phyloP scores from a whole-genome alignment of 2,329 filamentous ascomycete genomes.

The Stemphylium beticola region DNA sequence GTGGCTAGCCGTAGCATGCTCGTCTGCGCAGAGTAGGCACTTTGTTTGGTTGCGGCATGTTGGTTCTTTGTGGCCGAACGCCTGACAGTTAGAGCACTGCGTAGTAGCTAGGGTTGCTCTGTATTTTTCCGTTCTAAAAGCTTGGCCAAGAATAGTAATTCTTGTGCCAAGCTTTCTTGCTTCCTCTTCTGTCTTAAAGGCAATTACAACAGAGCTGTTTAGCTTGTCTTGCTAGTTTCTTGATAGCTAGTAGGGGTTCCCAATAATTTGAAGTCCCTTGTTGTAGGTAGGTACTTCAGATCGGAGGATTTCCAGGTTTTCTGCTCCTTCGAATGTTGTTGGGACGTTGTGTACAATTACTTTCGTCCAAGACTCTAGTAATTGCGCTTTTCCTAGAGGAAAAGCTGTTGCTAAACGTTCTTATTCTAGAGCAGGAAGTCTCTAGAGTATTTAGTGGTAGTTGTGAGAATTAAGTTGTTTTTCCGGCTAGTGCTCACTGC shows the following conservation, averaged over 20 bases:
- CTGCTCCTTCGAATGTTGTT: not conserved
- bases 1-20: not conserved
- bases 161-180: not conserved
- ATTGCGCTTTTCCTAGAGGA: not conserved
- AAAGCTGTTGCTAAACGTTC: not conserved
- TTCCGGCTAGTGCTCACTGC: not conserved
- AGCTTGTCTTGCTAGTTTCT: not conserved
- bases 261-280: not conserved
- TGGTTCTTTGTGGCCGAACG: not conserved
- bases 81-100: not conserved
- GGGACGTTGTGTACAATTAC: not conserved
- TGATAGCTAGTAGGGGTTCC: not conserved
- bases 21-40: not conserved
- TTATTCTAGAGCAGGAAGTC: not conserved
- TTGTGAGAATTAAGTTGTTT: not conserved
- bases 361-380: not conserved
- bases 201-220: not conserved
- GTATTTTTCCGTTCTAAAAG: not conserved
- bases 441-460: not conserved
- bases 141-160: not conserved
- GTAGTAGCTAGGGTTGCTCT: not conserved
- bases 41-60: not conserved
- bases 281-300: not conserved
- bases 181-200: not conserved
- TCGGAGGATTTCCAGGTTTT: not conserved